Conservation (phyloP, 371 early-diverging fungal genomes). For the Pancytospora epiphaga region DNA sequence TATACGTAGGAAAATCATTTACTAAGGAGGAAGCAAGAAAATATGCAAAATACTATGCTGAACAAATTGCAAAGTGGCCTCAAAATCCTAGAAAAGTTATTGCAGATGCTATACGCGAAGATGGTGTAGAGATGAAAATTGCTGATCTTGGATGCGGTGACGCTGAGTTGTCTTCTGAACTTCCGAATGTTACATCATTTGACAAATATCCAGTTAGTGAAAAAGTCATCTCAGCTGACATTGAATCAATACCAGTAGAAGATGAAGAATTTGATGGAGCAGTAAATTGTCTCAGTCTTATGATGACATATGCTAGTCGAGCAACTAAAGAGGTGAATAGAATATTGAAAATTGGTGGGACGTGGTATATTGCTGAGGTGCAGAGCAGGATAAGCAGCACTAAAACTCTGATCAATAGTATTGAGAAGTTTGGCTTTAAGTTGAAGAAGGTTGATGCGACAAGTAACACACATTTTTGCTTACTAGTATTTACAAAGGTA, state of each 20-base stretch:
- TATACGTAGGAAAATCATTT: constrained; percentile 55
- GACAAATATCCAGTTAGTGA: constrained; percentile 76
- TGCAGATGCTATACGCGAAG: constrained; percentile 64
- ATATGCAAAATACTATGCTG: constrained; percentile 86
- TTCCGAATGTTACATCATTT: constrained; percentile 71
- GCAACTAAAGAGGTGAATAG: constrained; percentile 78
- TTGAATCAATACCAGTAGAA: constrained; percentile 69
- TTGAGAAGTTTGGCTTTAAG: constrained; percentile 54
- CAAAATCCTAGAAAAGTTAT: constrained; percentile 80
- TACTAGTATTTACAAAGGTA: constrained; percentile 55
- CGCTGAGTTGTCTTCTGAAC: constrained; percentile 70
- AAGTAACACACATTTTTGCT: constrained; percentile 54
- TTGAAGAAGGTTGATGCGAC: constrained; percentile 39
- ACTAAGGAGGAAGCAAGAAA: constrained; percentile 52
- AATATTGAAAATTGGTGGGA: constrained; percentile 70
- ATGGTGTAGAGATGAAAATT: constrained; percentile 34
- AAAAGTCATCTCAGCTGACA: constrained; percentile 78
- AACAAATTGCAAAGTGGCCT: constrained; percentile 86
- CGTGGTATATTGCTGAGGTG: constrained; percentile 54
- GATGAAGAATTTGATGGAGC: constrained; percentile 70
- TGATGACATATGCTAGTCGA: constrained; percentile 84
- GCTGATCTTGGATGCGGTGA: constrained; percentile 97
- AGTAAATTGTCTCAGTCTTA: constrained; percentile 82
- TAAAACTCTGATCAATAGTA: constrained; percentile 35
- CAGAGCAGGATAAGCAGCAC: constrained; percentile 52